phyloP scores from a whole-genome alignment of 345 rosid species.

The Cardamine chenopodiifolia region DNA sequence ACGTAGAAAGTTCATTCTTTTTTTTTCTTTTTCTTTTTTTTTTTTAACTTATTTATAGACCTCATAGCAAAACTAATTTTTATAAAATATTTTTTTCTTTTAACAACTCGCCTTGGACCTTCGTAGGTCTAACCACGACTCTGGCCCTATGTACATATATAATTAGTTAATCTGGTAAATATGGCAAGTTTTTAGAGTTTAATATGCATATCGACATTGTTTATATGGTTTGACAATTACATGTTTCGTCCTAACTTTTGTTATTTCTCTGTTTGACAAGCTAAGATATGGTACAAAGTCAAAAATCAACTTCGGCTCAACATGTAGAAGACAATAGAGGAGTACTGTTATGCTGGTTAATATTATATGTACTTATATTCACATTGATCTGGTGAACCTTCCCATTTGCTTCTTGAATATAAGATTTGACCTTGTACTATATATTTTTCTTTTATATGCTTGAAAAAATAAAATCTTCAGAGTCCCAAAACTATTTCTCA shows the following conservation, averaged over 20 bases:
- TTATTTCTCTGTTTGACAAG: conserved; percentile 1
- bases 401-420: background rate
- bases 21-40: background rate
- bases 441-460: background rate
- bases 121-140: background rate
- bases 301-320: background rate
- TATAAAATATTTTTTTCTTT: no score
- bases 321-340: conserved; percentile 2
- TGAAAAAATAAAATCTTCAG: background rate
- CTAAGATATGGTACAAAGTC: conserved; percentile 3
- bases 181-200: background rate
- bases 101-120: background rate
- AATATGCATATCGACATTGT: background rate
- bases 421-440: conserved; percentile 1
- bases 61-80: background rate
- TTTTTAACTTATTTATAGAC: background rate
- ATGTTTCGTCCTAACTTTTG: background rate
- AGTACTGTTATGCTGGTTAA: conserved; percentile 17
- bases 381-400: background rate
- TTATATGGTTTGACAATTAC: background rate
- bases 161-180: background rate
- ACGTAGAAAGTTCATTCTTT: background rate
- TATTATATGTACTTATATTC: background rate
- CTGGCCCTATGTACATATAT: background rate
- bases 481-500: background rate